A percentile compares a stretch with the other conserved stretches of the same genome.
Conservation (phyloP, 23 red algal species). For the Gracilariopsis chorda region DNA sequence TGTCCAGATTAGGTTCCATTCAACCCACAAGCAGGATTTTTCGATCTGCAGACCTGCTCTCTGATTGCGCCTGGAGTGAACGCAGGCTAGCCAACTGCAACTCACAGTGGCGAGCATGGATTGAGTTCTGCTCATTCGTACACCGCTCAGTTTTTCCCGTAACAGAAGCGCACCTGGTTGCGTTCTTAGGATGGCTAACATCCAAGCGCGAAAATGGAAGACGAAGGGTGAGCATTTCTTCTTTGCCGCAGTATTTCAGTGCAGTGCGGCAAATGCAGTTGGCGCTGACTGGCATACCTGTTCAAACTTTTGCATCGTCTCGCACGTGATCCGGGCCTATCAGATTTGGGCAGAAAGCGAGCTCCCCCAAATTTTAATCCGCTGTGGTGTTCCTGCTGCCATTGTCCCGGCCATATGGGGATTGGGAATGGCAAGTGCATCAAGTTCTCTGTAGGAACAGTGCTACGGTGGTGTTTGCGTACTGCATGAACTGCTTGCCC, state of each 20-base stretch:
- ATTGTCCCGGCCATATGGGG: background rate
- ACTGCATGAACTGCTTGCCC: background rate
- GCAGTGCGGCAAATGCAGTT: conserved; percentile 18
- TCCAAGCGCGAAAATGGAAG: background rate
- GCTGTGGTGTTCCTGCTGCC: background rate
- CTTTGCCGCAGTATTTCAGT: background rate
- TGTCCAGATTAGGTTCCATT: background rate
- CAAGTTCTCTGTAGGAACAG: background rate
- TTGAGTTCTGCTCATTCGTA: background rate
- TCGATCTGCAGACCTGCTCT: too few relatives aligned
- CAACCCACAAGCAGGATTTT: too few relatives aligned
- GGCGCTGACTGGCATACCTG: background rate
- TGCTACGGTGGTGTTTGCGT: background rate
- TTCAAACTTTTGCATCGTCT: background rate
- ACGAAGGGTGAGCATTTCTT: background rate
- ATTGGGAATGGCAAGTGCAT: background rate
- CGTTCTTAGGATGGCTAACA: background rate
- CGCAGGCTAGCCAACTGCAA: background rate
- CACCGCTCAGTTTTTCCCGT: background rate
- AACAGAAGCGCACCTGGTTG: conserved; percentile 4
- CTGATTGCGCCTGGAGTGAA: too few relatives aligned
- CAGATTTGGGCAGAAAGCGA: background rate
- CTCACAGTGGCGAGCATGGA: background rate
- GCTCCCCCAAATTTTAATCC: background rate
- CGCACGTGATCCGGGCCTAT: background rate